Conservation (phyloP, 2,329 filamentous ascomycete species). For the Leptographium lundbergii region DNA sequence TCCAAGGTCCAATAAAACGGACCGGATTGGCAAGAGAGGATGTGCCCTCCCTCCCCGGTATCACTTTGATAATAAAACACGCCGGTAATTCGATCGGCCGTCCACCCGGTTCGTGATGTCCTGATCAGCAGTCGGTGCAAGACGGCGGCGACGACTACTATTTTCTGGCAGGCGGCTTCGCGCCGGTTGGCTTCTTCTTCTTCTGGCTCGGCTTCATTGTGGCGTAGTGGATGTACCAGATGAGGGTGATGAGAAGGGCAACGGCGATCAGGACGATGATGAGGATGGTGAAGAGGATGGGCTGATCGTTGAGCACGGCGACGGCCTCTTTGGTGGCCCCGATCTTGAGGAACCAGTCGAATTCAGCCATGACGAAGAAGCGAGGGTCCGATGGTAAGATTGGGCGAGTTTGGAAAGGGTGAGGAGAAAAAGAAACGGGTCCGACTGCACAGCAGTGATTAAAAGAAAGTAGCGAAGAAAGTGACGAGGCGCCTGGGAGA, state of each 20-base stretch:
- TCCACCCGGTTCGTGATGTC: background rate
- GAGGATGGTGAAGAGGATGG: constrained; percentile 44
- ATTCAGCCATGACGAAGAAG: constrained; percentile 28
- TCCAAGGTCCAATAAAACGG: background rate
- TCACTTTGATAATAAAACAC: background rate
- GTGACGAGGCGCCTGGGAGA: background rate
- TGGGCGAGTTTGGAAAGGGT: background rate
- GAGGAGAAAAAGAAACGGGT: background rate
- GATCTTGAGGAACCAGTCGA: constrained; percentile 43
- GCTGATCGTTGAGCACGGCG: constrained; percentile 48
- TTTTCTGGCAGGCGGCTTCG: constrained; percentile 16
- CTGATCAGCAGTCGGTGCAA: background rate
- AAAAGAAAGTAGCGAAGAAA: background rate
- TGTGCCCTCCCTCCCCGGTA: background rate
- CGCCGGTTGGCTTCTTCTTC: constrained; percentile 36
- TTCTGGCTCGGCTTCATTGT: constrained; percentile 49
- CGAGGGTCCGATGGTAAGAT: background rate
- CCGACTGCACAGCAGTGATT: constrained; percentile 1
- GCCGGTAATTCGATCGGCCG: background rate
- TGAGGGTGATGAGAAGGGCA: constrained; percentile 30
- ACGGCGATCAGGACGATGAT: constrained; percentile 39
- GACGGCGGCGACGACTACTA: background rate
- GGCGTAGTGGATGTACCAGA: constrained; percentile 47
- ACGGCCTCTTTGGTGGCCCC: constrained; percentile 46
- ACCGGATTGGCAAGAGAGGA: background rate